Evolutionary conservation across 805 yeast species (phyloP), one percentile per base, ranked within the genome.

Genomic region (Brettanomyces custersianus): DNA sequence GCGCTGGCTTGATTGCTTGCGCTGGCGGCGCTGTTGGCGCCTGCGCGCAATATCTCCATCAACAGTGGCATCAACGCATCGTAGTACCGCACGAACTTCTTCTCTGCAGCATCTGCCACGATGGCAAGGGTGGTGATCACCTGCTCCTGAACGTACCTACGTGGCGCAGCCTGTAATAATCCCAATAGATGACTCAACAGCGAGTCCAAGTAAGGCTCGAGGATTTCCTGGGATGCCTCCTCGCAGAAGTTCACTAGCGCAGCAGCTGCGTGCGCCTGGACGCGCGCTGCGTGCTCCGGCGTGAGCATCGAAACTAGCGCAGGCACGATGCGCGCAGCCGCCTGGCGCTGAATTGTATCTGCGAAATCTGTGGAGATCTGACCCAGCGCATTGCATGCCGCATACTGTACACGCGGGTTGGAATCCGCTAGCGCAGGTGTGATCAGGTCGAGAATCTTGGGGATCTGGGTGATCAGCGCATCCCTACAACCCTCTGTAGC

Each of bases 401-500:
- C 96, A 65, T 87, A 90, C 54, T 90, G 97, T 36, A 92, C 98
- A 56, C 98, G 77, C 46, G 95, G 80, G 53, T 92, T 96, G 4
- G 74, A 73, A 59, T 92, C 97, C 34, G 75, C 67, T 42, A 92
- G 66, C n/a, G 81, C 66, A 4, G 97, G 96, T 47, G 86, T 56
- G 23, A 92, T 78, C 75, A 90, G 69, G 48, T 84, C 94, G 45
- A 92, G 63, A 31, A 92, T 75, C 50, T 74, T 76, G 40, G 87
- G 83, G 33, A 86, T 81, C 54, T 87, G 95, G 22, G 73, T 65
- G 33, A 84, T 80, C 60, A 92, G 68, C 11, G 82, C 86, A 46
- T 88, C 96, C 33, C 85, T 71, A 61, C 97, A 90, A 35, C 98
- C 98, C 64, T 92, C 98, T 27, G 96, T 96, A 17, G 95, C 95